Evolutionary conservation across 805 yeast genomes (phyloP), one percentile per base, ranked within the genome.

Genomic region (Allodekkera sacchari): DNA sequence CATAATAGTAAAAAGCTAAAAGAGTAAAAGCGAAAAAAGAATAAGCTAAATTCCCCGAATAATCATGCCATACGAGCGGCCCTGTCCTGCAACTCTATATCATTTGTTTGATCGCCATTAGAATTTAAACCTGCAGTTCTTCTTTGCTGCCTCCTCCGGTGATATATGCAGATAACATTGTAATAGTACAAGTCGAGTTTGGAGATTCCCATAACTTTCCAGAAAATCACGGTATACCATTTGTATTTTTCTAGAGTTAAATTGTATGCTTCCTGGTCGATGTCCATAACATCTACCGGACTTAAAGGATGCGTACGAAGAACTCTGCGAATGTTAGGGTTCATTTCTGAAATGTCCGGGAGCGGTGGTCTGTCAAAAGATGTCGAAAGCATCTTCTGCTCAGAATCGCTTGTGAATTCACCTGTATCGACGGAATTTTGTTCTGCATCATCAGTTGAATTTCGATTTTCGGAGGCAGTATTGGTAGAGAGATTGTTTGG

Each of bases 131-230:
- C 28, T 13, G 15, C 12, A 16, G 17, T 22, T 25, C 47, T 13
- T 24, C 61, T 45, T 20, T 22, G 30, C 11, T 20, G 14, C 35
- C 62, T 48, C 19, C 42, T 39, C 21, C 42, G 41, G 28, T 50
- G 52, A 40, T 61, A 63, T 27, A 47, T 44, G 26, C 36, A 35
- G 25, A 67, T 52, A 19, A 74, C 74, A 11, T 69, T 72, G 59
- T 74, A 68, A 48, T 71, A 60, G 44, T 63, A 65, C 32, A 77
- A 42, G 38, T 77, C 74, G 7, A 49, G 42, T 30, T 46, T 58
- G 3, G 64, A 44, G 22, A 77, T 61, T 1, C 82, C 80, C 77
- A 77, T 71, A 4, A 71, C 17, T 24, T 48, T 50, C 80, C 82
- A 77, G 48, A 71, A 71, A 0, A 67, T 18, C 11, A 38, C 42